Evolutionary conservation across 345 rosid genomes (phyloP), one percentile per base, ranked within the genome.

Genomic region (Mallotus nudiflorus): DNA sequence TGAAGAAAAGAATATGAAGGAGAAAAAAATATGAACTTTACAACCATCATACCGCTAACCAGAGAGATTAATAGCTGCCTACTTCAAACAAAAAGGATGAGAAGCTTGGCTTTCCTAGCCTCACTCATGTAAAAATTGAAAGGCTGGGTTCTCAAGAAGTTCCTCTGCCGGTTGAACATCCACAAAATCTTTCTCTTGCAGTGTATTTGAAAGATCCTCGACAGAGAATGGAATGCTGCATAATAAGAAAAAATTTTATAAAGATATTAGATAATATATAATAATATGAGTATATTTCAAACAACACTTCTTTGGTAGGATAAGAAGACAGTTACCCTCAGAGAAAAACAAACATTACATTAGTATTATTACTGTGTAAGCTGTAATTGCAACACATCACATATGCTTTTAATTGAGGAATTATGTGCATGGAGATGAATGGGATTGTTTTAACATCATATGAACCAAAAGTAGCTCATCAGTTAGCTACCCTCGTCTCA

Each of bases 141-240:
- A 92, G 81, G 91, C 94, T 28, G 87, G 85, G 73, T 87, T 88
- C 78, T 82, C 97, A 29, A 86, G 66, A 65, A 96, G 96, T 66
- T 87, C 91, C 82, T 89, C 87, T 1, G 96, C 96, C 0, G 95
- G 89, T 77, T 85, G 78, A 18, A 96, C 96, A 50, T 73, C 96
- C 48, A 82, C 77, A 72, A 96, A 96, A 71, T 96, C 99, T 70
- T 84, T 96, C 81, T 87, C 99, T 67, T 89, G 89, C 74, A 96
- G 75, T 27, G 97, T 78, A 77, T 62, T 85, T 0, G 98, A 80
- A 18, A 96, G 91, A 70, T 95, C 99, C 12, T 96, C 98, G 13
- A 92, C 85, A 20, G 99, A 92, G 90, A 92, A 96, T 37, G 97
- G 99, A 73, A 92, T 96, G 87, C 98, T 89, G 96, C 62, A 9